These are phyloP conservation scores for Keithomyces neogunnii DNA, from an alignment of 2,329 filamentous ascomycete species.

Conservation along the genomic window DNA sequence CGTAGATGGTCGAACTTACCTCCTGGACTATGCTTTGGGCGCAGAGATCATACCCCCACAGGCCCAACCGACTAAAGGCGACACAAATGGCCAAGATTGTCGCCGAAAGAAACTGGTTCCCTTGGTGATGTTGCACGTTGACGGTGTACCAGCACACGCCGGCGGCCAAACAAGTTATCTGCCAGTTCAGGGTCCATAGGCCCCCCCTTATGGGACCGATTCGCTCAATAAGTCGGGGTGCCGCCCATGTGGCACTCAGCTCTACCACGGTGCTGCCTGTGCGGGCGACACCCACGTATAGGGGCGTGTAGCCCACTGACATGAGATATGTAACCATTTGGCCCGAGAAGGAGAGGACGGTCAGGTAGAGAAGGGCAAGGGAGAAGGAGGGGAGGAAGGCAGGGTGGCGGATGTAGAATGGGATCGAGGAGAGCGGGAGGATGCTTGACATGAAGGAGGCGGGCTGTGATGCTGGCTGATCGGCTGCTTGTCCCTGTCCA, in stretches of 20 bases:
- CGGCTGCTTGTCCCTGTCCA: neutral
- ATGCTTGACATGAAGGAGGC: slow-evolving; percentile 1
- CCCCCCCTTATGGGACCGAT: slow-evolving; percentile 56
- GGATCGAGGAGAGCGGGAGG: slow-evolving; percentile 9
- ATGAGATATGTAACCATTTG: slow-evolving; percentile 60
- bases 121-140: slow-evolving; percentile 14
- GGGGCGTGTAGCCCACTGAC: slow-evolving; percentile 40
- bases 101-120: slow-evolving; percentile 28
- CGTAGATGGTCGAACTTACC: slow-evolving; percentile 23
- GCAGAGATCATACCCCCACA: slow-evolving; percentile 55
- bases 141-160: slow-evolving; percentile 17
- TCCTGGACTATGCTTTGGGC: slow-evolving; percentile 54
- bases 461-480: neutral
- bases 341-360: slow-evolving; percentile 48
- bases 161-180: slow-evolving; percentile 45
- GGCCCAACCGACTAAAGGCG: slow-evolving; percentile 48
- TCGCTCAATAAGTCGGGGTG: slow-evolving; percentile 43
- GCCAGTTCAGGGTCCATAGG: slow-evolving; percentile 63
- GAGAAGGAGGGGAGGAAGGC: slow-evolving; percentile 55
- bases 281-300: slow-evolving; percentile 44
- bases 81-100: slow-evolving; percentile 40
- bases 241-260: slow-evolving; percentile 51
- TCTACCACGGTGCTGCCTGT: slow-evolving; percentile 46
- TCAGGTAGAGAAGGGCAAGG: slow-evolving; percentile 52
- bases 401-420: slow-evolving; percentile 42